Evolutionary conservation across 805 yeast genomes (phyloP).

Genomic region (Teunomyces panamensis): DNA sequence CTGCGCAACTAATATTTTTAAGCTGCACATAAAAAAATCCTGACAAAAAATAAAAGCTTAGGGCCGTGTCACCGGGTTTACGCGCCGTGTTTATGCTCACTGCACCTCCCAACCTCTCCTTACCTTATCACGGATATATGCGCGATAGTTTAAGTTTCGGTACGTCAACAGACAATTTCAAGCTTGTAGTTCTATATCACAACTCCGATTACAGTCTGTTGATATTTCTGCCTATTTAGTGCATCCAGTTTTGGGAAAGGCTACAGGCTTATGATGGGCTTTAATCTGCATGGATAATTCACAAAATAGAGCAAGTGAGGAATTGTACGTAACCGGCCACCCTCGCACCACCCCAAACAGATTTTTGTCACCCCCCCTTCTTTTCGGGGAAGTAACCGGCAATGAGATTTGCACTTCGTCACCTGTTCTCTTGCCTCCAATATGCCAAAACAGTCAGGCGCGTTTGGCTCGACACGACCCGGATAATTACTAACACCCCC

Average conservation of each 20-base stretch:
- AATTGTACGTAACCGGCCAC: no score
- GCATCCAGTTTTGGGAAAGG: no score
- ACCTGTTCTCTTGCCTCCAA: no score
- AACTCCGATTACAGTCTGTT: not conserved
- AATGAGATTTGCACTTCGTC: no score
- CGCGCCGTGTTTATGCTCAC: not conserved
- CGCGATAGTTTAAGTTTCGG: not conserved
- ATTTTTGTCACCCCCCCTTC: no score
- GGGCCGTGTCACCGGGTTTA: not conserved
- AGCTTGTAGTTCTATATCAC: not conserved
- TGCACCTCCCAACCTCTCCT: not conserved
- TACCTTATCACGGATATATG: not conserved
- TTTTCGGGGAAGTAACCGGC: not conserved
- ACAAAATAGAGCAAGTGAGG: no score
- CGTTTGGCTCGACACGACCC: not conserved
- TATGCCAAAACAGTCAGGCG: no score
- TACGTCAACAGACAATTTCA: not conserved
- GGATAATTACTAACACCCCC: not conserved
- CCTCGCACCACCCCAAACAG: no score
- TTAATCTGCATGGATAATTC: no score
- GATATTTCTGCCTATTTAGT: not conserved
- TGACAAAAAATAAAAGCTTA: not conserved
- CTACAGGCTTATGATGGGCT: no score
- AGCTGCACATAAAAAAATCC: not conserved
- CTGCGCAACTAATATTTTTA: not conserved